A percentile compares a stretch with the other conserved stretches of the same genome.
Conservation (phyloP, 352 stramenopile species). For the Globisporangium sylvaticum region DNA sequence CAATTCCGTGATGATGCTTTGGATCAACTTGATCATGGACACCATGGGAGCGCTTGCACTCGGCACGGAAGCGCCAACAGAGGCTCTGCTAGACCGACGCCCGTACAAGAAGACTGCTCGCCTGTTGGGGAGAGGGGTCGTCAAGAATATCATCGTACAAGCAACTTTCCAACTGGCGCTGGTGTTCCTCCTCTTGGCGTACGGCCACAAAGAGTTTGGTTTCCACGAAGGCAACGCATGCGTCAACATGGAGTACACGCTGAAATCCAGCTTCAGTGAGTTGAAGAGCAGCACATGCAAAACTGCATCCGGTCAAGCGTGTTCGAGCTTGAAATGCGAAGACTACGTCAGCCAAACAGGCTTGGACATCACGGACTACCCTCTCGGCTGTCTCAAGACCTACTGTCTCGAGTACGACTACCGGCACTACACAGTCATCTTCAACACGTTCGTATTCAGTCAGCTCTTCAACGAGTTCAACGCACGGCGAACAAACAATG, state of each 20-base stretch:
- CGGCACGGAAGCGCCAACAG: slow-evolving; percentile 63
- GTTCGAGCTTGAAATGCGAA: slow-evolving; percentile 44
- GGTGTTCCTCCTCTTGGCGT: slow-evolving; percentile 75
- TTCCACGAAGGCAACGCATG: slow-evolving; percentile 61
- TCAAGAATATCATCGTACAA: slow-evolving; percentile 79
- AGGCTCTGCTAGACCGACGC: slow-evolving; percentile 55
- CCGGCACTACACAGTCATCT: slow-evolving; percentile 95
- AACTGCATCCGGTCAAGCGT: slow-evolving; percentile 44
- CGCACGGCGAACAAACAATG: slow-evolving; percentile 87
- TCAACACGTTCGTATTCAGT: slow-evolving; percentile 98
- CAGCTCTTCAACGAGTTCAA: slow-evolving; percentile 93
- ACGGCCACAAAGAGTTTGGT: slow-evolving; percentile 54
- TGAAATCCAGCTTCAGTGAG: slow-evolving; percentile 48
- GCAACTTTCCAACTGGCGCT: slow-evolving; percentile 75
- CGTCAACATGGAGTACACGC: slow-evolving; percentile 29
- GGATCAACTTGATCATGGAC: slow-evolving; percentile 88
- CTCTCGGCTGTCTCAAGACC: slow-evolving; percentile 40
- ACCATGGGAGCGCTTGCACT: slow-evolving; percentile 74
- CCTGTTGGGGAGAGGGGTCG: slow-evolving; percentile 53
- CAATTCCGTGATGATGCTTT: slow-evolving; percentile 87
- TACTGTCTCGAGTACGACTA: slow-evolving; percentile 70
- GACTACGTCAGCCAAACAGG: slow-evolving; percentile 48
- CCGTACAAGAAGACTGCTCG: slow-evolving; percentile 70
- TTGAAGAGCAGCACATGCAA: slow-evolving; percentile 37
- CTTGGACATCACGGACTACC: slow-evolving; percentile 37